A percentile compares a stretch with the other conserved stretches of the same genome.
These are phyloP conservation scores for Coniochaeta sp. DNA, from an alignment of 2,329 filamentous ascomycete species.

Conservation along the genomic window DNA sequence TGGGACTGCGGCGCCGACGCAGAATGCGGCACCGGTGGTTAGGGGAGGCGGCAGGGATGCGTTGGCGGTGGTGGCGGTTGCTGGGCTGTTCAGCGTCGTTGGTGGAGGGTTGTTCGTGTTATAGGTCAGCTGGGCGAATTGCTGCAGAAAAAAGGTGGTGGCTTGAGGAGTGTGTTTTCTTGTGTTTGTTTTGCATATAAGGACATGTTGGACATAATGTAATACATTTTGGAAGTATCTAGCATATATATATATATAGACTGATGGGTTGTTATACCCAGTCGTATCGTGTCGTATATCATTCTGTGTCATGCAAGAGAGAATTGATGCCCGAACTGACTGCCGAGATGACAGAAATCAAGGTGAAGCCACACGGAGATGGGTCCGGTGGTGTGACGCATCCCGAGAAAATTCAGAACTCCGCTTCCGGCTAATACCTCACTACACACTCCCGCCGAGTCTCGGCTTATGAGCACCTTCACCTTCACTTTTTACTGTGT, in stretches of 20 bases:
- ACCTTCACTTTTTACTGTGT: too few species aligned
- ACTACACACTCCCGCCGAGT: background rate
- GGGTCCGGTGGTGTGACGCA: constrained; percentile 1
- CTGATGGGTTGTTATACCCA: background rate
- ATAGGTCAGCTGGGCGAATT: background rate
- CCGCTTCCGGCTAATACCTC: background rate
- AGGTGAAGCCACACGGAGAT: background rate
- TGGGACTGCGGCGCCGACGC: background rate
- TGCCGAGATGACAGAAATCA: too few species aligned
- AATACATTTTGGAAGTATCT: background rate
- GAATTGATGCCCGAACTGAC: background rate
- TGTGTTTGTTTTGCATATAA: background rate
- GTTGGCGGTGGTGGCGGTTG: constrained; percentile 11
- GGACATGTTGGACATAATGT: background rate
- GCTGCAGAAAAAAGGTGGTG: background rate
- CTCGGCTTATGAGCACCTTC: background rate
- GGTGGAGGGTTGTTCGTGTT: background rate
- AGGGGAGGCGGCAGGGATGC: constrained; percentile 6
- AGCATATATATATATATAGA: background rate
- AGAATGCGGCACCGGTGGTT: background rate
- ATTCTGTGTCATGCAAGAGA: background rate
- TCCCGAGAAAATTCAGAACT: background rate
- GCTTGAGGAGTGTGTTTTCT: background rate
- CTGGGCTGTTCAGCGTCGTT: constrained; percentile 15
- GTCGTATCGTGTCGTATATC: background rate